Percentiles rank a stretch among this genome's conserved stretches.
Evolutionary conservation across 306 rosid genomes (phyloP).

Genomic region (Quercus gilva): DNA sequence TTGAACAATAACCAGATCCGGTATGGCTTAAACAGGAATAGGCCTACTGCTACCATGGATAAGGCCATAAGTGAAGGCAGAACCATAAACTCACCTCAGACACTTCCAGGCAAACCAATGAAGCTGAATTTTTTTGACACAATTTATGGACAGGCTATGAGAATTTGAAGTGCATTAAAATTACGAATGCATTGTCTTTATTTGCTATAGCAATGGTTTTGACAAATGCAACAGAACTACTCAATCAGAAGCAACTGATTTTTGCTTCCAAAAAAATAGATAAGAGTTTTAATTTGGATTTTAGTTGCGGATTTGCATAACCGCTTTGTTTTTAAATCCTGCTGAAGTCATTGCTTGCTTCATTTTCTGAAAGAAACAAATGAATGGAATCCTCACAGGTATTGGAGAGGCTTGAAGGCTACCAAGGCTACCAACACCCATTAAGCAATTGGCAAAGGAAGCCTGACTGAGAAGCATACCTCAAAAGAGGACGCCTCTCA

Average conservation of each 20-base stretch:
- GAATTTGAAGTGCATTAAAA: conserved; percentile 4
- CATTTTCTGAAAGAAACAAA: conserved; percentile 11
- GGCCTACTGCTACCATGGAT: not conserved
- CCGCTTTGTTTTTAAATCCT: not conserved
- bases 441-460: conserved; percentile 42
- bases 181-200: conserved; percentile 7
- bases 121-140: conserved; percentile 13
- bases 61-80: conserved; percentile 18
- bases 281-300: conserved; percentile 4
- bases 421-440: conserved; percentile 38
- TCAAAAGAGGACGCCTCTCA: conserved; percentile 86
- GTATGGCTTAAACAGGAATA: conserved; percentile 2
- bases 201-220: conserved; percentile 7
- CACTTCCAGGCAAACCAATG: not conserved
- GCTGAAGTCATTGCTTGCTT: conserved; percentile 14
- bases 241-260: not conserved
- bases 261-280: conserved; percentile 9
- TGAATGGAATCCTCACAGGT: conserved; percentile 23
- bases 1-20: not conserved
- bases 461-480: conserved; percentile 91
- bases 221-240: conserved; percentile 5
- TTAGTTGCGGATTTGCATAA: not conserved
- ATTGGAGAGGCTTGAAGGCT: conserved; percentile 41
- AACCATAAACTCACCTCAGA: not conserved
- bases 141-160: conserved; percentile 10